Evolutionary conservation across 306 rosid species (phyloP).

Genomic region (Castanea crenata): DNA sequence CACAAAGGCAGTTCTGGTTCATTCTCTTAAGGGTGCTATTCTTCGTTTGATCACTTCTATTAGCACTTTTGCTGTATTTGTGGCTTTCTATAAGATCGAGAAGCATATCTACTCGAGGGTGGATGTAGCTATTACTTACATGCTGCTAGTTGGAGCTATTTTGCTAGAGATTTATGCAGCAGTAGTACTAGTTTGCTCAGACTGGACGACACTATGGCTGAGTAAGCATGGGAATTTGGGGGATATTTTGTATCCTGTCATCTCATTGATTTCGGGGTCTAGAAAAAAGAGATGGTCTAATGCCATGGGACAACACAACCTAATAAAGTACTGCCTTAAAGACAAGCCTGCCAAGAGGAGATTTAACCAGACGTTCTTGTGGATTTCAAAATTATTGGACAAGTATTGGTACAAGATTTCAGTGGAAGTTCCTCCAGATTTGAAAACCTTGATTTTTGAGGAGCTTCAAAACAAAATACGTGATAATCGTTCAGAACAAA

Average conservation of each 20-base stretch:
- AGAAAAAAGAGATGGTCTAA: slow-evolving; percentile 15
- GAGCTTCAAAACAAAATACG: neutral
- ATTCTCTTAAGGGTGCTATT: neutral
- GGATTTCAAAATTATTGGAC: neutral
- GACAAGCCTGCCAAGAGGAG: neutral
- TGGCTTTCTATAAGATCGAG: neutral
- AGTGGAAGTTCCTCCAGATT: neutral
- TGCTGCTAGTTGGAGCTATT: slow-evolving; percentile 22
- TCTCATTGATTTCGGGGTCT: neutral
- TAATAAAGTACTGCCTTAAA: neutral
- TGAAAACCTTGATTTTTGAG: slow-evolving; percentile 19
- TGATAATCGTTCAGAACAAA: neutral
- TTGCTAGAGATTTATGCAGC: neutral
- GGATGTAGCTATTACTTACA: slow-evolving; percentile 5
- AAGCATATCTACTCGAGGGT: neutral
- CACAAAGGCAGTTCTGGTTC: slow-evolving; percentile 18
- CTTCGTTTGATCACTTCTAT: neutral
- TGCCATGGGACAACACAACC: slow-evolving; percentile 1
- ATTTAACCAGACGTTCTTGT: neutral
- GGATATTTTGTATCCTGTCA: neutral
- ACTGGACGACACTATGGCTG: slow-evolving; percentile 15
- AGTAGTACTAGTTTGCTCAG: slow-evolving; percentile 8
- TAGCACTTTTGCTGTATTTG: neutral
- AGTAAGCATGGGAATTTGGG: neutral
- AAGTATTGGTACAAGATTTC: neutral